Evolutionary conservation across 805 yeast genomes (phyloP), one percentile per base, ranked within the genome.

Genomic region (Monosporozyma siamensis): DNA sequence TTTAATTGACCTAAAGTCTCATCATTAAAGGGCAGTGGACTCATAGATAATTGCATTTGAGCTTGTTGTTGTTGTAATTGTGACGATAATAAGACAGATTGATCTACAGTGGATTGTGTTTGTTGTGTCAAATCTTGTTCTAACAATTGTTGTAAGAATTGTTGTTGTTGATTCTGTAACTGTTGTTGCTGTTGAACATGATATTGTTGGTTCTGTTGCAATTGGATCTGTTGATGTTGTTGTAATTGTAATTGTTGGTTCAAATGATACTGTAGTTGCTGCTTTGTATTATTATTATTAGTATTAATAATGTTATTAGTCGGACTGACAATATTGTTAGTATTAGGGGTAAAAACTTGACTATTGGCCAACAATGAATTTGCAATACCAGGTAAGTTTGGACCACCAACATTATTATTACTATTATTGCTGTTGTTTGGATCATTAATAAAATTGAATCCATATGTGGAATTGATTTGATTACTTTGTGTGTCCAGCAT

Each of bases 121-220:
- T 44, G 48, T 37, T 44, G 47, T 9, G 48, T 15, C 17, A 35
- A 41, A 25, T 47, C 48, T 34, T 44, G 46, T 9, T 39, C 41
- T 12, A 47, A 36, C 8, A 47, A 36, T 39, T 47, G 48, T 36
- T 47, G 46, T 24, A 47, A 36, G 10, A 47, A 32, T 38, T 47
- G 49, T 22, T 47, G 48, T 38, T 49, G 61, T 29, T 53, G 59
- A 41, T 43, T 48, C 40, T 50, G 63, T 43, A 50, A 54, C 21
- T 26, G 34, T 42, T 54, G 50, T 22, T 48, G 59, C 17, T 46
- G 50, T 21, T 46, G 49, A 25, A 46, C 54, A 29, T 54, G 59
- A 36, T 49, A 48, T 38, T 52, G 59, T 44, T 52, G 60, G 40
- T 53, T 56, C 30, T 51, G 58, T 36, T 52, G 54, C 24, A 46